Percentiles rank a stretch among this genome's conserved stretches.
phyloP scores from a whole-genome alignment of 2,329 filamentous ascomycete genomes.

The Exophiala aquamarina region DNA sequence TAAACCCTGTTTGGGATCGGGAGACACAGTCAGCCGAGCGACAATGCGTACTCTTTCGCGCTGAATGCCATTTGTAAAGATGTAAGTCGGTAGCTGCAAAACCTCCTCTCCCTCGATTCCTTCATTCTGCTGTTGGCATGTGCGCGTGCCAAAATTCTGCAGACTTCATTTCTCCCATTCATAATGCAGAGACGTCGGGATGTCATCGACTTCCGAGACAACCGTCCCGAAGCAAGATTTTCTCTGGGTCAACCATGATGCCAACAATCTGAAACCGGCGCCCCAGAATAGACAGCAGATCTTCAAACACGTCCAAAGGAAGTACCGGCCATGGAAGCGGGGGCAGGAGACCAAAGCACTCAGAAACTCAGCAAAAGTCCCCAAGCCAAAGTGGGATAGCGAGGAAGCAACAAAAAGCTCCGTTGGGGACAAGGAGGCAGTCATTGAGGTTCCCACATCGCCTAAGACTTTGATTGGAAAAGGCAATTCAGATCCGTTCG shows the following conservation, averaged over 20 bases:
- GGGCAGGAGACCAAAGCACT: constrained; percentile 9
- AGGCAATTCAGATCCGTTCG: constrained; percentile 17
- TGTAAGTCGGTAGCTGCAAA: too few species aligned
- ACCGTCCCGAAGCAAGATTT: too few species aligned
- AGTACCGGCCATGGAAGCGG: constrained; percentile 15
- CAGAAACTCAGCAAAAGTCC: constrained; percentile 3
- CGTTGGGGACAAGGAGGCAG: too few species aligned
- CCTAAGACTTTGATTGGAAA: constrained; percentile 2
- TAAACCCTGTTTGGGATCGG: too few species aligned
- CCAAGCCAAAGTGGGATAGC: neutral
- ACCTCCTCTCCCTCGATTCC: too few species aligned
- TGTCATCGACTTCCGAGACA: constrained; percentile 3
- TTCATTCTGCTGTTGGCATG: too few species aligned
- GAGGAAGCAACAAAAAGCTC: neutral
- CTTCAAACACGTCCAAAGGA: constrained; percentile 13
- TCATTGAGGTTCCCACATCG: neutral
- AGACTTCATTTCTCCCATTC: too few species aligned
- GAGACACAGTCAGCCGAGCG: too few species aligned
- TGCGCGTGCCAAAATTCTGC: too few species aligned
- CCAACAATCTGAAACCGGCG: constrained; percentile 8
- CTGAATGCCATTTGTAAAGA: too few species aligned
- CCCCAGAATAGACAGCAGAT: constrained; percentile 10
- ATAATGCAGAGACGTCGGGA: too few species aligned
- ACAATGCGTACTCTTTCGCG: too few species aligned
- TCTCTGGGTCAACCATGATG: constrained; percentile 12